Conservation (phyloP, 2,329 filamentous ascomycete genomes). For the Thelonectria blattea region DNA sequence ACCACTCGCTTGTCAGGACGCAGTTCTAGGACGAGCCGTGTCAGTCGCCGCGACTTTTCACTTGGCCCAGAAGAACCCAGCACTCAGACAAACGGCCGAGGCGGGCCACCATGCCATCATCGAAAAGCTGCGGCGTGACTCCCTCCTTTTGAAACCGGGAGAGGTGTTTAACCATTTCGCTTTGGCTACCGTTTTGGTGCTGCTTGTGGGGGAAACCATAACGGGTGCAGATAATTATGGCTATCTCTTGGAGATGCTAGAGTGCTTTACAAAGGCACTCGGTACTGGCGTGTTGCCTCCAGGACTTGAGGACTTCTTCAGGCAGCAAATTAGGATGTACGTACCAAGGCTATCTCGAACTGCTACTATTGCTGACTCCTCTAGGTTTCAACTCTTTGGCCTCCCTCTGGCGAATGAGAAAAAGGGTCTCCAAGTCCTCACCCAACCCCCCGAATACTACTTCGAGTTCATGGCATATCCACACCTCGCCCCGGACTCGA, state of each 20-base stretch:
- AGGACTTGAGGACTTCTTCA: slow-evolving; percentile 35
- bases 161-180: slow-evolving; percentile 46
- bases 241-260: slow-evolving; percentile 46
- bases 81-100: slow-evolving; percentile 42
- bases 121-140: slow-evolving; percentile 42
- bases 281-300: slow-evolving; percentile 29
- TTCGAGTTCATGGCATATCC: slow-evolving; percentile 39
- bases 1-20: slow-evolving; percentile 47
- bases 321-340: slow-evolving; percentile 43
- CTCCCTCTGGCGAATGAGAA: slow-evolving; percentile 37
- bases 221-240: slow-evolving; percentile 47
- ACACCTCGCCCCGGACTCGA: slow-evolving; percentile 25
- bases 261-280: slow-evolving; percentile 36
- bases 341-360: neutral
- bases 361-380: neutral
- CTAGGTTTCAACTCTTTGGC: slow-evolving; percentile 42
- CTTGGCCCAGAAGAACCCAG: slow-evolving; percentile 41
- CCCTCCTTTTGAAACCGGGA: slow-evolving; percentile 35
- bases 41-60: slow-evolving; percentile 49
- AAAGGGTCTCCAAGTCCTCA: slow-evolving; percentile 37
- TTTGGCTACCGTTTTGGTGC: slow-evolving; percentile 46
- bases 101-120: slow-evolving; percentile 45
- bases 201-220: slow-evolving; percentile 50
- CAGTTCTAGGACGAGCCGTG: slow-evolving; percentile 44
- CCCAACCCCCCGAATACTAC: slow-evolving; percentile 30